phyloP scores from a whole-genome alignment of 176 grass and related monocot genomes.

The Oryza meyeriana region DNA sequence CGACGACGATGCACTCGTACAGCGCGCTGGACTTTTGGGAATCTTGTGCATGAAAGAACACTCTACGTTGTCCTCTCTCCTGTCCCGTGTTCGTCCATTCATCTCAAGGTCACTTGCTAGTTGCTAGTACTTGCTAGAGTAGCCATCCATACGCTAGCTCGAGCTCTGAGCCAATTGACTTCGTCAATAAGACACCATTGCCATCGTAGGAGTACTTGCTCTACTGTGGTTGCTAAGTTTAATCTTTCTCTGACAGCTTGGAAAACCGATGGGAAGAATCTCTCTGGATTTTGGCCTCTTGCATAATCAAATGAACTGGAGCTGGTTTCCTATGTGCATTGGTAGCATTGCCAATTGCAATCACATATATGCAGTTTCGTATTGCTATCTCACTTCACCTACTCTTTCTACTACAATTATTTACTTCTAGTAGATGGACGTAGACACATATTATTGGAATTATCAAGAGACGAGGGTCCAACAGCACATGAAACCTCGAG shows the following conservation, averaged over 20 bases:
- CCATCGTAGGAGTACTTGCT: background rate
- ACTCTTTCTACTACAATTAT: slow-evolving; percentile 18
- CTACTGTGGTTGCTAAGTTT: background rate
- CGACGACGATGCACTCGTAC: background rate
- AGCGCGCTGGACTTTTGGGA: slow-evolving; percentile 10
- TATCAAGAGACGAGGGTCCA: slow-evolving; percentile 11
- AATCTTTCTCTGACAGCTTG: slow-evolving; percentile 32
- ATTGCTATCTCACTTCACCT: background rate
- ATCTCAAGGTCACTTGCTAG: background rate
- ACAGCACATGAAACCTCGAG: slow-evolving; percentile 51
- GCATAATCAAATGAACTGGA: slow-evolving; percentile 28
- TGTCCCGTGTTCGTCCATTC: background rate
- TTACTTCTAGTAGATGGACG: slow-evolving; percentile 18
- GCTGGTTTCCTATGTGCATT: slow-evolving; percentile 34
- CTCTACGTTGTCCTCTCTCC: slow-evolving; percentile 35
- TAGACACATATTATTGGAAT: background rate
- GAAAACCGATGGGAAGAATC: slow-evolving; percentile 46
- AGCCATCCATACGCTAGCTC: slow-evolving; percentile 2
- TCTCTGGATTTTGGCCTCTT: slow-evolving; percentile 45
- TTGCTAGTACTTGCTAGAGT: background rate
- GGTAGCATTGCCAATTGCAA: background rate
- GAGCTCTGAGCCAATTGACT: slow-evolving; percentile 34
- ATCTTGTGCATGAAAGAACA: slow-evolving; percentile 45
- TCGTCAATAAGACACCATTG: slow-evolving; percentile 24
- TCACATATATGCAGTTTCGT: background rate